Evolutionary conservation across 2,329 filamentous ascomycete genomes (phyloP), one percentile per base, ranked within the genome.

Genomic region (Cladosporium sp.): DNA sequence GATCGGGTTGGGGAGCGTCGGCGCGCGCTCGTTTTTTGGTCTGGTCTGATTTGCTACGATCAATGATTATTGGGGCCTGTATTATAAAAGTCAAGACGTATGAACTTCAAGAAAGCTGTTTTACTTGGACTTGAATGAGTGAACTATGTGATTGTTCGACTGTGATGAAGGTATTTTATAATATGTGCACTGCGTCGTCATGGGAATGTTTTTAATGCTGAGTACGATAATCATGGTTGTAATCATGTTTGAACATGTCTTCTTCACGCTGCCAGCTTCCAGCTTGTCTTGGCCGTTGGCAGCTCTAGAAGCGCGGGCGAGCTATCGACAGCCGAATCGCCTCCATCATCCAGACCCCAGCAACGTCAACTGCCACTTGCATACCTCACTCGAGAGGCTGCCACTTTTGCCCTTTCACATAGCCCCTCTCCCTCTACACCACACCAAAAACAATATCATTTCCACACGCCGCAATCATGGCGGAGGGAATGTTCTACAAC

Each of bases 401-500:
- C 44, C 45, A 48, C 27, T 18, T 38, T 41, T 24, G 37, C 37
- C 22, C 47, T 43, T n/a, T 43, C 47, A 40, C 40, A 15, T 43
- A 37, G 40, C 24, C 47, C 47, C 30, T 22, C 39, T n/a, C n/a
- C n/a, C n/a, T n/a, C n/a, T n/a, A n/a, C n/a, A n/a, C n/a, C n/a
- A n/a, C 47, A 22, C 19, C 30, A 39, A 44, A 12, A 34, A 6
- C 13, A 38, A 17, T 13, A 8, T n/a, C n/a, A n/a, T 20, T 39
- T 11, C 19, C n/a, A 43, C 32, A 43, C 32, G 24, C 40, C 41
- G 47, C 40, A 50, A 69, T 65, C 52, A 72, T 74, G 55, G 70
- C 70, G 22, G 64, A 72, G 52, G 69, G 74, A 58, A 72, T 75
- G 68, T 64, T 74, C 19, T 66, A 74, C 41, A 75, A 76, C 49